phyloP scores from a whole-genome alignment of 2,329 filamentous ascomycete species.

The Fusarium sp. region DNA sequence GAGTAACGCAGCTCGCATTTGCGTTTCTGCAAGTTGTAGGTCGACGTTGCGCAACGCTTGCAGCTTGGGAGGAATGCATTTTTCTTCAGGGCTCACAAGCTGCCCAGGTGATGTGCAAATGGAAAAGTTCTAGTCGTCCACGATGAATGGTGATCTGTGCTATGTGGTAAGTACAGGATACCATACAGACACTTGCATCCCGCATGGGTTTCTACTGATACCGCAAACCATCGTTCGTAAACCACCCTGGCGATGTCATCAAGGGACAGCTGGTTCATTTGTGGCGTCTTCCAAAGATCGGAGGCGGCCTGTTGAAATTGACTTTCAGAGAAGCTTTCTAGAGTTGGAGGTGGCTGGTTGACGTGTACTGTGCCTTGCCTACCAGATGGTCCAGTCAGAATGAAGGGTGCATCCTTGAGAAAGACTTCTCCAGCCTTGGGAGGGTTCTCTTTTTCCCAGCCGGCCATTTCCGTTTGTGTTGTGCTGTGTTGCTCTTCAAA shows the following conservation, averaged over 20 bases:
- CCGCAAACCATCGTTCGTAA: background rate
- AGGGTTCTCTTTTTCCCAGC: conserved; percentile 4
- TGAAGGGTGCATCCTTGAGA: conserved; percentile 5
- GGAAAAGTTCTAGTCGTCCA: conserved; percentile 2
- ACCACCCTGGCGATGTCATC: background rate
- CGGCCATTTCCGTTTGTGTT: conserved; percentile 6
- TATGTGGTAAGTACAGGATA: background rate
- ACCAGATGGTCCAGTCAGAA: background rate
- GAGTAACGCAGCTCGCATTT: conserved; percentile 23
- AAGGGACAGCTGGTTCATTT: background rate
- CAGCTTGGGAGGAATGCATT: conserved; percentile 23
- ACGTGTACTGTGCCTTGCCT: conserved; percentile 3
- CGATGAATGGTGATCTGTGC: background rate
- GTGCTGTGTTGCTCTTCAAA: background rate
- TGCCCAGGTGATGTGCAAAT: conserved; percentile 4
- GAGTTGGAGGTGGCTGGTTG: conserved; percentile 22
- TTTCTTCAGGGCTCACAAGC: conserved; percentile 21
- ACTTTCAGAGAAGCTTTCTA: conserved; percentile 31
- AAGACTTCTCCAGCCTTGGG: background rate
- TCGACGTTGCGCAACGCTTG: conserved; percentile 15
- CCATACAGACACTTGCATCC: background rate
- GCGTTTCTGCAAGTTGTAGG: conserved; percentile 29
- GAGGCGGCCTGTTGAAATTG: conserved; percentile 34
- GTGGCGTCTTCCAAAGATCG: conserved; percentile 8
- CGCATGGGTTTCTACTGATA: background rate